phyloP scores from a whole-genome alignment of 2,329 filamentous ascomycete genomes.

The Grosmannia serpens region DNA sequence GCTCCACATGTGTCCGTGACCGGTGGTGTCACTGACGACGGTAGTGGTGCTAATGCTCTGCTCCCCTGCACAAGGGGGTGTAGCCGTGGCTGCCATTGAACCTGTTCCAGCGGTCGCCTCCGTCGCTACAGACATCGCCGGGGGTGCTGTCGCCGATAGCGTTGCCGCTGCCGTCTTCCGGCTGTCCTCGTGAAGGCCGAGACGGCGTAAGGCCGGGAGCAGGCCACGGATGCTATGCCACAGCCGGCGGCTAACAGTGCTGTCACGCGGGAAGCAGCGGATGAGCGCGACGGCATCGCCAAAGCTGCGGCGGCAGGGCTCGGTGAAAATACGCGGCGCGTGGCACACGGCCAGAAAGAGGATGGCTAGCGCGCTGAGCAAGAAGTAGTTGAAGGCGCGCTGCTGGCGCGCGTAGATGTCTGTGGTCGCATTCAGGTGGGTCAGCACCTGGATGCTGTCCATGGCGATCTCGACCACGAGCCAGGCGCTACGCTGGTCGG shows the following conservation, averaged over 20 bases:
- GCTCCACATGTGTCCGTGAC: background rate
- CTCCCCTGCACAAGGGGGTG: background rate
- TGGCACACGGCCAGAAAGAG: constrained; percentile 33
- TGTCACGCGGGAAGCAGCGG: constrained; percentile 20
- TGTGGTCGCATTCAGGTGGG: constrained; percentile 23
- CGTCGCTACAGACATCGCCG: background rate
- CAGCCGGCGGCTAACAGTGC: constrained; percentile 19
- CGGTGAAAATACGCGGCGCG: constrained; percentile 28
- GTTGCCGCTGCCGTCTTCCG: background rate
- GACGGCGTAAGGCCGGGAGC: background rate
- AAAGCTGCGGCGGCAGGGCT: constrained; percentile 21
- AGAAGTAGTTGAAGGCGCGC: constrained; percentile 28
- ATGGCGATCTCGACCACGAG: constrained; percentile 27
- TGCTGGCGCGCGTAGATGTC: constrained; percentile 26
- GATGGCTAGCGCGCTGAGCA: constrained; percentile 26
- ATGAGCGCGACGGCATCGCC: constrained; percentile 21
- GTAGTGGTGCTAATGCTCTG: background rate
- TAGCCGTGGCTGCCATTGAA: background rate
- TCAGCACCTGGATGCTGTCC: constrained; percentile 22
- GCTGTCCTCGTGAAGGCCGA: background rate
- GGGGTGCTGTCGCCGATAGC: background rate
- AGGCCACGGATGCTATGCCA: constrained; percentile 23
- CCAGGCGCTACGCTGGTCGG: constrained; percentile 23
- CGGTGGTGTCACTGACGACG: background rate
- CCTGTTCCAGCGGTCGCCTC: background rate